Conservation (phyloP, 306 rosid genomes). For the Sphenostylis stenocarpa region DNA sequence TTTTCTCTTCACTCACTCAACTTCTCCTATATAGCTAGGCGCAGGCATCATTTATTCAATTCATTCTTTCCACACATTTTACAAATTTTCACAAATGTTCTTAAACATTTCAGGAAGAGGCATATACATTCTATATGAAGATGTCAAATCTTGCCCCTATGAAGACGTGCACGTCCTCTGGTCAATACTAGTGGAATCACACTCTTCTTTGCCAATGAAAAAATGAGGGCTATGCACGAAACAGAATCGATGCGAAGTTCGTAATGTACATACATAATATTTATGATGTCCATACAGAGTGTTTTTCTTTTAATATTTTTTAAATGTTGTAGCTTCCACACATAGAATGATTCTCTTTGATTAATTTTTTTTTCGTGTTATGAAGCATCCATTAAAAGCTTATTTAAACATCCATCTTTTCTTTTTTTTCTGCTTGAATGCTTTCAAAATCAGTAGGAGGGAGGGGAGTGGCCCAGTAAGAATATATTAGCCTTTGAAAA, state of each 20-base stretch:
- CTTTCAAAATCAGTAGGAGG: conserved; percentile 4
- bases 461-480: neutral
- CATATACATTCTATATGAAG: conserved; percentile 85
- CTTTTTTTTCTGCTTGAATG: neutral
- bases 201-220: conserved; percentile 50
- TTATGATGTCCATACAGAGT: conserved; percentile 37
- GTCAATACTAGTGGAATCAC: conserved; percentile 88
- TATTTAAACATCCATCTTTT: neutral
- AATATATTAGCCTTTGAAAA: neutral
- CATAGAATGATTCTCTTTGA: conserved; percentile 4
- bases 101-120: conserved; percentile 67
- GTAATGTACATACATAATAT: conserved; percentile 36
- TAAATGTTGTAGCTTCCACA: conserved; percentile 16
- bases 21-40: neutral
- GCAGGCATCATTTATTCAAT: neutral
- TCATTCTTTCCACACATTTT: neutral
- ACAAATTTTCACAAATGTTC: neutral
- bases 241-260: conserved; percentile 23
- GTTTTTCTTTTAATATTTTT: neutral
- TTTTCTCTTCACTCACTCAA: neutral
- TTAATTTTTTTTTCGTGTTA: neutral
- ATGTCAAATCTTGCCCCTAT: conserved; percentile 88
- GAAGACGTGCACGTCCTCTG: conserved; percentile 91
- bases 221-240: conserved; percentile 24
- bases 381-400: conserved; percentile 21